Base-by-base conservation (phyloP, 1,284 basidiomycete species). In the Ustilago tritici region DNA sequence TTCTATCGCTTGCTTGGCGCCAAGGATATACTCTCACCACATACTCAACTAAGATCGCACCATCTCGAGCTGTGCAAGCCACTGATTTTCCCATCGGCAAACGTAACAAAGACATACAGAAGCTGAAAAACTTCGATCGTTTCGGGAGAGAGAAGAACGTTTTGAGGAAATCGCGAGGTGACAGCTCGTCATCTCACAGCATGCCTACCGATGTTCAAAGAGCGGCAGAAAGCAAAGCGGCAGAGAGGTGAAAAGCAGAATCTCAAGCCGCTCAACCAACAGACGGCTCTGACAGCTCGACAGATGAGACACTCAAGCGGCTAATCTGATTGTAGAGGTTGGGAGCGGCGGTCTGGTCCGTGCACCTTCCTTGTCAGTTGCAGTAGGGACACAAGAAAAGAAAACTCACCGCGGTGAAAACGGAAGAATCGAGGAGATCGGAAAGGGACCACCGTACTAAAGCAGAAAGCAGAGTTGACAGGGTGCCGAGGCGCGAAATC, bases 1-100 rank as follows among this genome's bases (percentile, higher is more conserved):
- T 10, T 23, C 9, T 17, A 23, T 9, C 10, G 14, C 9, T 31
- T 31, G n/a, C 46, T 49, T 49, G 19, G 23, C 46, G 19, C 19
- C 9, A 28, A 49, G 19, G 46, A 49, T 49, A 49, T 19, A 9
- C 8, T 49, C 46, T 15, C 40, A 41, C 40, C 11, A 17, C 14
- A 14, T 17, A 41, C 11, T 6, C 6, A 17, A 23, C 46, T 4
- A 23, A 23, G 38, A 8, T 31, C 0, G 14, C 19, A 34, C 43
- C n/a, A 32, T 43, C 12, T 43, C 19, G 4, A 49, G 11, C 46
- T 49, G 19, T 49, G 8, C 46, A 49, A 28, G 46, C 19, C 28
- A 31, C 8, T 23, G n/a, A 49, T 49, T 49, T 49, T 49, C 46
- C 46, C 46, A 49, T 49, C 46, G 46, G 46, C 46, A 49, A 49